Evolutionary conservation across 169 alveolate genomes (phyloP), one percentile per base, ranked within the genome.

Genomic region (Besnoitia besnoiti): DNA sequence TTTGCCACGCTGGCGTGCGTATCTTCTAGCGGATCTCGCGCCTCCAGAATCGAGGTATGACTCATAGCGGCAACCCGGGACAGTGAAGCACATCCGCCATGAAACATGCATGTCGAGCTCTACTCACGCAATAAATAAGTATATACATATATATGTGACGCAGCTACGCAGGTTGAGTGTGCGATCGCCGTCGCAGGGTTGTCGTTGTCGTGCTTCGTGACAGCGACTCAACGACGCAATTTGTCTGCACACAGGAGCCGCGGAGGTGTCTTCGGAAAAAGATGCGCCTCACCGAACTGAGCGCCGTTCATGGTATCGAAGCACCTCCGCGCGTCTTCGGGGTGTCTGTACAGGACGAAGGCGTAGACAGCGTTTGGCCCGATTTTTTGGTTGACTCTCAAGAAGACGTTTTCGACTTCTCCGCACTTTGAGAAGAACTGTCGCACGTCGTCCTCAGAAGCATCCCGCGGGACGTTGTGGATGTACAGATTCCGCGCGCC

Each of bases 311-410:
- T 89, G 37, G 94, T 91, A 42, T 91, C 94, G 46, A 91, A 91
- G 85, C 94, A 91, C 39, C 76, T 85, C 39, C 85, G 76, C 59
- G 94, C 94, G 61, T 91, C 94, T 44, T 91, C 94, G 0, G 90
- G 90, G 59, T 62, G 85, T 46, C 62, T 91, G 85, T 91, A 91
- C 75, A 91, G 91, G 37, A 91, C 94, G 46, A 91, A 91, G 35
- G 94, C 94, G 62, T 91, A 91, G 10, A 91, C 94, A 4, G 94
- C 94, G 33, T 91, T 80, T 5, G 94, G 94, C 76, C 94, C 94
- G 46, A 91, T 89, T 80, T 89, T 49, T 42, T 91, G 94, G 59
- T 91, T 91, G 87, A 91, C 94, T 37, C 94, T 40, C 30, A 91
- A 87, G 50, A 89, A 89, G 30, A 91, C 94, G 40, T 61, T 91